Percentiles rank a stretch among this genome's conserved stretches.
phyloP scores from a whole-genome alignment of 345 rosid species.

The Brassica juncea region DNA sequence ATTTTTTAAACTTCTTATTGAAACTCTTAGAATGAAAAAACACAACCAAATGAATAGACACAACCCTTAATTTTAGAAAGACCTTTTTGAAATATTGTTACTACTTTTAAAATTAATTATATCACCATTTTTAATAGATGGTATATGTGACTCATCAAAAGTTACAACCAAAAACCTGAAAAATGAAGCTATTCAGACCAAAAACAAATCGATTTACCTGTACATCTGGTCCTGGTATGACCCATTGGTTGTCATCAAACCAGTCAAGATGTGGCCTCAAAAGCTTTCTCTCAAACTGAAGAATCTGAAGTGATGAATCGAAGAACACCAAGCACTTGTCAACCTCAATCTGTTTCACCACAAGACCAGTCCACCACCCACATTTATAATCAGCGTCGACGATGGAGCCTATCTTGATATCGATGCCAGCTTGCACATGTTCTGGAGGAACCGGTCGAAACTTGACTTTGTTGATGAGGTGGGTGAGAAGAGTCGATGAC shows the following conservation, averaged over 20 bases:
- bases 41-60: too few relatives aligned
- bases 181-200: too few relatives aligned
- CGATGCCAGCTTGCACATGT: background rate
- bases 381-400: constrained; percentile 45
- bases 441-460: constrained; percentile 56
- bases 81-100: too few relatives aligned
- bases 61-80: too few relatives aligned
- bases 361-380: constrained; percentile 59
- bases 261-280: constrained; percentile 57
- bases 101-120: too few relatives aligned
- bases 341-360: constrained; percentile 43
- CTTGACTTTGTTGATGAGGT: constrained; percentile 20
- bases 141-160: too few relatives aligned
- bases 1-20: too few relatives aligned
- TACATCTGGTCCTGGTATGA: constrained; percentile 35
- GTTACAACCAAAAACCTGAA: too few relatives aligned
- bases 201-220: background rate
- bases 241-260: constrained; percentile 46
- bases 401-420: constrained; percentile 37
- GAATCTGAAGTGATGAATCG: constrained; percentile 48
- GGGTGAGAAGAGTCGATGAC: background rate
- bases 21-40: too few relatives aligned
- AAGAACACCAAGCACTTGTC: constrained; percentile 46
- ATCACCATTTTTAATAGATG: too few relatives aligned
- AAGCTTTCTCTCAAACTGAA: constrained; percentile 41